Percentiles rank a stretch among this genome's conserved stretches.
Conservation (phyloP, 139 green algal species). For the Chlorella ohadii region DNA sequence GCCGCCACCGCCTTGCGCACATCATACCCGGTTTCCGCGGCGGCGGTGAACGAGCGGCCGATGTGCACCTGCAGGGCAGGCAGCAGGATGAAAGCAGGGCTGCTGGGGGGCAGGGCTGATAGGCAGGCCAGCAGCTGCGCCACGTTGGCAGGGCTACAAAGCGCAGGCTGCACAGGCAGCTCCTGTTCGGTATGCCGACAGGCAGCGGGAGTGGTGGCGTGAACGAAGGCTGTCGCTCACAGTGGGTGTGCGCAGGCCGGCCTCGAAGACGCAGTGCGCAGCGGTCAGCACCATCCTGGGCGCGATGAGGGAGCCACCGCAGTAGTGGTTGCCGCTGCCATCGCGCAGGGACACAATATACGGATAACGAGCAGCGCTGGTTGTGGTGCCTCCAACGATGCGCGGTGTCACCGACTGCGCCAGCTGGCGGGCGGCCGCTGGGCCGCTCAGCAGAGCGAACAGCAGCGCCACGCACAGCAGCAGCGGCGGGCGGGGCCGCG, state of each 20-base stretch:
- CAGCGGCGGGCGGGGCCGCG: background rate
- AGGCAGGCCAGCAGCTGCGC: no score
- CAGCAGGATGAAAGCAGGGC: no score
- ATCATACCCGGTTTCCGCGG: background rate
- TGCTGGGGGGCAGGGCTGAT: no score
- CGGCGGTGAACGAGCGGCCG: background rate
- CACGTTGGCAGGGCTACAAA: no score
- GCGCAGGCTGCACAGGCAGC: no score
- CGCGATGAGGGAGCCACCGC: background rate
- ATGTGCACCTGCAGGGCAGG: conserved; percentile 24
- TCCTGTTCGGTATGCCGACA: no score
- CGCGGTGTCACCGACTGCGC: background rate
- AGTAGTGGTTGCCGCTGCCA: background rate
- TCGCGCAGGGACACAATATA: conserved; percentile 5
- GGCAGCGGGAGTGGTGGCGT: no score
- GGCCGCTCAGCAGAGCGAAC: background rate
- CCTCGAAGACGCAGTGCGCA: background rate
- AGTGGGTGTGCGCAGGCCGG: background rate
- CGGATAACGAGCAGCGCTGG: background rate
- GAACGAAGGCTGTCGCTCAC: background rate
- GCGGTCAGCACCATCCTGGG: conserved; percentile 12
- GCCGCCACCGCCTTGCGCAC: background rate
- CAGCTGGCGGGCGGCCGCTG: background rate
- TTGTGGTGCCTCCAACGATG: conserved; percentile 18
- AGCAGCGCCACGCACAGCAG: background rate